Percentiles rank a stretch among this genome's conserved stretches.
These are phyloP conservation scores for Phytophthora citricola DNA, from an alignment of 352 stramenopile species.

Conservation along the genomic window DNA sequence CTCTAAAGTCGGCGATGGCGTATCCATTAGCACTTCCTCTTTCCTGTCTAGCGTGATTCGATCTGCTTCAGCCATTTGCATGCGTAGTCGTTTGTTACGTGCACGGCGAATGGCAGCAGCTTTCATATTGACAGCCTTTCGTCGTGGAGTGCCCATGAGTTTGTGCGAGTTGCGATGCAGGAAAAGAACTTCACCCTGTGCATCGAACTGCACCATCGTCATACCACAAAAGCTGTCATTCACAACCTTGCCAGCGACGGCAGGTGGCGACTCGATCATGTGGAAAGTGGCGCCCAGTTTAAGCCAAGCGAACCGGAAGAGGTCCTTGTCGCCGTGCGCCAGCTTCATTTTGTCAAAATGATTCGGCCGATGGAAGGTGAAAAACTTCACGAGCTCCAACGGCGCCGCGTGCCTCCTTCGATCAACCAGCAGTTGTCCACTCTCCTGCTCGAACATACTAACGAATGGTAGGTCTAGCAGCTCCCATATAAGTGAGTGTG, in stretches of 20 bases:
- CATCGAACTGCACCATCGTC: conserved; percentile 55
- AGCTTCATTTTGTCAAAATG: conserved; percentile 47
- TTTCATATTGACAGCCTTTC: conserved; percentile 32
- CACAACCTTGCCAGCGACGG: conserved; percentile 43
- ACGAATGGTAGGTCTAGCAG: conserved; percentile 52
- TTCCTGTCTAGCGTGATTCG: conserved; percentile 12
- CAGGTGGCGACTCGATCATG: conserved; percentile 51
- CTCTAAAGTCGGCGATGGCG: conserved; percentile 31
- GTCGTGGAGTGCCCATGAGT: conserved; percentile 32
- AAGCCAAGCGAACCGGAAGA: conserved; percentile 67
- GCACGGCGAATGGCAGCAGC: conserved; percentile 29
- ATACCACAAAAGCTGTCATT: conserved; percentile 53
- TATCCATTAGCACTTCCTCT: conserved; percentile 1
- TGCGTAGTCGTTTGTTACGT: conserved; percentile 32
- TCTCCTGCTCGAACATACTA: conserved; percentile 76
- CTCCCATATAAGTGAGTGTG: conserved; percentile 57
- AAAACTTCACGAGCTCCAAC: conserved; percentile 52
- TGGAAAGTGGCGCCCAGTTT: conserved; percentile 49
- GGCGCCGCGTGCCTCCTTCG: conserved; percentile 34
- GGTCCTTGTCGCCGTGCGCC: conserved; percentile 61
- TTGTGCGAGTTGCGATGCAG: conserved; percentile 62
- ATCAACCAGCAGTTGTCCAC: conserved; percentile 60
- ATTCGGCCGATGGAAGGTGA: conserved; percentile 39
- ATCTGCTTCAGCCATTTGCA: conserved; percentile 36
- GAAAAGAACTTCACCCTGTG: conserved; percentile 46